Percentiles rank a stretch among this genome's conserved stretches.
Conservation (phyloP, 768 basidiomycete genomes). For the Collybiopsis confluens region DNA sequence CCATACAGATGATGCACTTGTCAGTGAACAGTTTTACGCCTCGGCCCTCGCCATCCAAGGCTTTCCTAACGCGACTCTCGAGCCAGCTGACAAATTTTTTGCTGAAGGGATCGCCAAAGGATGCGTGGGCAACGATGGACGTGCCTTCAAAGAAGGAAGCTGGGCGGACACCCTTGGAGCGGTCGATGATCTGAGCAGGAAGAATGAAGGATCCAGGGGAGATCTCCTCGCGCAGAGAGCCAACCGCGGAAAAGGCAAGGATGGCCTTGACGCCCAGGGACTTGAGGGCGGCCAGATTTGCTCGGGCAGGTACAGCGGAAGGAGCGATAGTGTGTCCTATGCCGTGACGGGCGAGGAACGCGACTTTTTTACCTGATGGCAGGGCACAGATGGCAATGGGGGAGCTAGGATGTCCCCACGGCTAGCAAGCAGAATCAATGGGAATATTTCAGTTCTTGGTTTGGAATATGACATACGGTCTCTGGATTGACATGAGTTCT, state of each 20-base stretch:
- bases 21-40: slow-evolving; percentile 71
- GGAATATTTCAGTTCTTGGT: neutral
- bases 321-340: slow-evolving; percentile 75
- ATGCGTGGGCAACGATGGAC: slow-evolving; percentile 83
- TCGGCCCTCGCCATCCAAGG: slow-evolving; percentile 53
- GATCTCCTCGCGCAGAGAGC: slow-evolving; percentile 91
- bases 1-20: slow-evolving; percentile 93
- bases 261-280: slow-evolving; percentile 85
- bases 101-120: slow-evolving; percentile 93
- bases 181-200: slow-evolving; percentile 91
- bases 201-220: slow-evolving; percentile 84
- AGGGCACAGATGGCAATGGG: slow-evolving; percentile 91
- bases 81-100: slow-evolving; percentile 61
- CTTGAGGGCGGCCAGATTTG: slow-evolving; percentile 96
- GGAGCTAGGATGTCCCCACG: slow-evolving; percentile 89
- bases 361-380: slow-evolving; percentile 73
- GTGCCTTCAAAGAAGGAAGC: slow-evolving; percentile 84
- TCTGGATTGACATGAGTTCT: slow-evolving; percentile 76
- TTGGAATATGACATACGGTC: slow-evolving; percentile 50
- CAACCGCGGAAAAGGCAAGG: slow-evolving; percentile 94
- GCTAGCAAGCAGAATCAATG: slow-evolving; percentile 43
- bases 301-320: slow-evolving; percentile 76
- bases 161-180: slow-evolving; percentile 91
- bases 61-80: slow-evolving; percentile 57
- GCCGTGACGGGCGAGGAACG: slow-evolving; percentile 92